These are phyloP conservation scores for Grosmannia penicillata DNA, from an alignment of 2,329 filamentous ascomycete species.

Conservation along the genomic window DNA sequence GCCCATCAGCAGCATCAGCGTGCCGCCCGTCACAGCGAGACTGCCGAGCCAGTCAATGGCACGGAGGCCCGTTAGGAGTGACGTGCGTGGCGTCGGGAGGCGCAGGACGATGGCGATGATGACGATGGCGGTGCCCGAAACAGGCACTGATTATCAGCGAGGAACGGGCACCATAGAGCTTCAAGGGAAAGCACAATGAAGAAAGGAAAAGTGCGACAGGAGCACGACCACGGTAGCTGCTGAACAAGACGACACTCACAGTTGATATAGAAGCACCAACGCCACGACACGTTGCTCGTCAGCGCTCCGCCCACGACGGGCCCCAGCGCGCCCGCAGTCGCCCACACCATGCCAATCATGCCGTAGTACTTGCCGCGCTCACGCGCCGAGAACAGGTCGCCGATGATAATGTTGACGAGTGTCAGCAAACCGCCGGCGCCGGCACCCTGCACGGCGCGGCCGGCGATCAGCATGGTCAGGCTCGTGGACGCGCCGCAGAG, in stretches of 20 bases:
- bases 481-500: conserved; percentile 34
- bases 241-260: conserved; percentile 24
- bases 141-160: conserved; percentile 10
- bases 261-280: conserved; percentile 59
- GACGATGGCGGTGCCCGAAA: conserved; percentile 25
- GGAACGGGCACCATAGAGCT: neutral
- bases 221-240: conserved; percentile 17
- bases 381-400: conserved; percentile 23
- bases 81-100: conserved; percentile 51
- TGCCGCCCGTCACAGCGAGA: conserved; percentile 39
- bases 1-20: conserved; percentile 55
- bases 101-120: conserved; percentile 47
- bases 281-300: conserved; percentile 29
- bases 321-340: conserved; percentile 9
- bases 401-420: conserved; percentile 44
- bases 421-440: conserved; percentile 43
- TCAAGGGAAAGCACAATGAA: neutral
- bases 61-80: conserved; percentile 43
- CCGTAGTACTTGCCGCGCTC: conserved; percentile 13
- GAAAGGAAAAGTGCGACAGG: neutral
- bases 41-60: conserved; percentile 45
- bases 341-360: conserved; percentile 12
- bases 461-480: conserved; percentile 38
- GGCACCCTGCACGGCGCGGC: conserved; percentile 39
- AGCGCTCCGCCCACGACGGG: conserved; percentile 11